Evolutionary conservation across 441 rosid genomes (phyloP), one percentile per base, ranked within the genome.

Genomic region (Geranium incanum): DNA sequence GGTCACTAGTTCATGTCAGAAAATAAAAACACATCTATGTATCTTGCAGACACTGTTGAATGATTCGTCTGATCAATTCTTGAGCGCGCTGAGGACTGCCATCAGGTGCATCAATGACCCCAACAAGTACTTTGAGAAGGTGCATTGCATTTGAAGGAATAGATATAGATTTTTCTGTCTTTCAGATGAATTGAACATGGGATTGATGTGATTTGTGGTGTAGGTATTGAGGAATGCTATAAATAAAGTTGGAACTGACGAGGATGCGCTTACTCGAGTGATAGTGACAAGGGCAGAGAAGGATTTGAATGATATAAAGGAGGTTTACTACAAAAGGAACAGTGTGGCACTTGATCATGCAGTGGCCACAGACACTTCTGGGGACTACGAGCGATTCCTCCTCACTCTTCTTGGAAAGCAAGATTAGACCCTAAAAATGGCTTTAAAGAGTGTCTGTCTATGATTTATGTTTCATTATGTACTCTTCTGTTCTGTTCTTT

Each of bases 261-360:
- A 88, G 83, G 91, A 86, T 76, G 88, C 77, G 0, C 72, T 88
- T 1, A 85, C 89, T 33, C 80, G 94, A 0, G 89, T 87, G 78
- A 88, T 87, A 6, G 84, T 85, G 8, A 84, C 80, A 2, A 81
- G 91, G 75, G 88, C 87, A 0, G 91, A 88, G 19, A 52, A 52
- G 60, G 60, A 52, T 12, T 52, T 52, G 60, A 52, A 52, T 1
- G 60, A 52, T 6, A 85, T 89, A 76, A 85, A 86, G 79, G 89
- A 85, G 67, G 67, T 70, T 21, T 88, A 87, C 66, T 75, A 85
- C 77, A 85, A 84, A 82, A 79, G 84, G 72, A 88, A 87, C 87
- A 87, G 84, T 59, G 81, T 75, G 50, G 7, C 79, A 28, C 87
- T 88, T 43, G 84, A 81, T 8, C 80, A 81, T 3, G 86, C 80